A percentile compares a stretch with the other conserved stretches of the same genome.
Evolutionary conservation across 805 yeast species (phyloP).

Genomic region (Cyberlindnera galapagoensis): DNA sequence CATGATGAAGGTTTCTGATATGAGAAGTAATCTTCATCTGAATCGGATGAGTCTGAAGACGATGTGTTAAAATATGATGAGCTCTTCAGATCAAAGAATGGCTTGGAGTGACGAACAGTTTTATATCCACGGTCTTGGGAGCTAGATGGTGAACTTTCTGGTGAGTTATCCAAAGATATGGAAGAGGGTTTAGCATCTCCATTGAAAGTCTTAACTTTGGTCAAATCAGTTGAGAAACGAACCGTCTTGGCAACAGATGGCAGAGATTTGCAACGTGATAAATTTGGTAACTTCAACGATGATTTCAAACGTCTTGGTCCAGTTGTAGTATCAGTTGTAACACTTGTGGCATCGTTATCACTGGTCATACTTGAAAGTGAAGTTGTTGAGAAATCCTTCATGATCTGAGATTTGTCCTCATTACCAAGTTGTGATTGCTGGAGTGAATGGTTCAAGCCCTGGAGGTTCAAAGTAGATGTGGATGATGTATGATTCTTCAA

Average conservation of each 20-base stretch:
- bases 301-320: conserved; percentile 27
- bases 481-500: conserved; percentile 19
- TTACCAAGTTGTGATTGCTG: too few relatives aligned
- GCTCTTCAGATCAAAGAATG: conserved; percentile 19
- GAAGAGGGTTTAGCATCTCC: conserved; percentile 55
- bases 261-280: conserved; percentile 38
- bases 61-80: conserved; percentile 9
- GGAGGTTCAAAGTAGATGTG: conserved; percentile 17
- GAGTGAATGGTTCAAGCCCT: background rate
- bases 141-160: conserved; percentile 23
- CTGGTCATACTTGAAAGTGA: conserved; percentile 11
- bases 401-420: background rate
- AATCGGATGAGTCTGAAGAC: conserved; percentile 17
- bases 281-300: conserved; percentile 39
- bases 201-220: conserved; percentile 59
- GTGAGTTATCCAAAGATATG: conserved; percentile 54
- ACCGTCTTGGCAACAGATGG: conserved; percentile 48
- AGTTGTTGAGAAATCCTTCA: conserved; percentile 8
- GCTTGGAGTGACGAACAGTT: conserved; percentile 10
- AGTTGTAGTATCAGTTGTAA: conserved; percentile 6
- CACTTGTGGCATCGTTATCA: conserved; percentile 8
- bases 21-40: conserved; percentile 14
- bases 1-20: conserved; percentile 14
- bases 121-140: conserved; percentile 5
- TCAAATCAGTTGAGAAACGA: conserved; percentile 54